Evolutionary conservation across 2,329 filamentous ascomycete species (phyloP).

Genomic region (Aspergillus viridinutans): DNA sequence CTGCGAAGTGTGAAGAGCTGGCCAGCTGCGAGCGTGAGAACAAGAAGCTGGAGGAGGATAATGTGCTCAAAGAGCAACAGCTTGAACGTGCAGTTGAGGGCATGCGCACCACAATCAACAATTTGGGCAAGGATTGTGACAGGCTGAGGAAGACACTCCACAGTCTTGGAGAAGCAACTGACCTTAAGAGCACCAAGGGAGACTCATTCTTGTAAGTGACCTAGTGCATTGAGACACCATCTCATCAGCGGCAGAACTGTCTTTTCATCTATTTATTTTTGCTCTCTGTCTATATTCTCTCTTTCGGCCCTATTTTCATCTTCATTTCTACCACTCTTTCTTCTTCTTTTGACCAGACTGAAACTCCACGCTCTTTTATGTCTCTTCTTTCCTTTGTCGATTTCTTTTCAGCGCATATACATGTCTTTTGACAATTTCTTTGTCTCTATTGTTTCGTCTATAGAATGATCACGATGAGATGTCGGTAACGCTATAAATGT

Average conservation of each 20-base stretch:
- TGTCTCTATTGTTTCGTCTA: conserved; percentile 14
- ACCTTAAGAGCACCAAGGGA: conserved; percentile 47
- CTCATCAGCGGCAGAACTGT: conserved; percentile 14
- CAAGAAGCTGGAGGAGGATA: conserved; percentile 42
- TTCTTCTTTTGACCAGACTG: conserved; percentile 1
- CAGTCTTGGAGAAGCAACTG: conserved; percentile 48
- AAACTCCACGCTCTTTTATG: not conserved
- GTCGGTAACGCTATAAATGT: conserved; percentile 36
- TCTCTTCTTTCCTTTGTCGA: conserved; percentile 10
- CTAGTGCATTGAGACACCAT: conserved; percentile 21
- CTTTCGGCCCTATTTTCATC: conserved; percentile 7
- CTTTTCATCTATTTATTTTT: conserved; percentile 6
- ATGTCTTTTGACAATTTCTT: conserved; percentile 11
- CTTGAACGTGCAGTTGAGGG: conserved; percentile 40
- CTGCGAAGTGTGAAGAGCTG: conserved; percentile 40
- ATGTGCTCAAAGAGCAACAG: conserved; percentile 44
- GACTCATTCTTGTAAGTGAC: conserved; percentile 49
- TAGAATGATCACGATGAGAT: conserved; percentile 23
- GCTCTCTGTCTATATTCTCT: conserved; percentile 8
- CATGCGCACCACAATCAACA: conserved; percentile 47
- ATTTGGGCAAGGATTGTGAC: conserved; percentile 49
- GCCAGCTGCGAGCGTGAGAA: conserved; percentile 43
- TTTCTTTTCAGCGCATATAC: not conserved
- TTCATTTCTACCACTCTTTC: conserved; percentile 4
- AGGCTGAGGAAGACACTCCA: conserved; percentile 49